A percentile compares a stretch with the other conserved stretches of the same genome.
These are phyloP conservation scores for Cercospora brassicicola DNA, from an alignment of 2,329 filamentous ascomycete genomes.

Conservation along the genomic window DNA sequence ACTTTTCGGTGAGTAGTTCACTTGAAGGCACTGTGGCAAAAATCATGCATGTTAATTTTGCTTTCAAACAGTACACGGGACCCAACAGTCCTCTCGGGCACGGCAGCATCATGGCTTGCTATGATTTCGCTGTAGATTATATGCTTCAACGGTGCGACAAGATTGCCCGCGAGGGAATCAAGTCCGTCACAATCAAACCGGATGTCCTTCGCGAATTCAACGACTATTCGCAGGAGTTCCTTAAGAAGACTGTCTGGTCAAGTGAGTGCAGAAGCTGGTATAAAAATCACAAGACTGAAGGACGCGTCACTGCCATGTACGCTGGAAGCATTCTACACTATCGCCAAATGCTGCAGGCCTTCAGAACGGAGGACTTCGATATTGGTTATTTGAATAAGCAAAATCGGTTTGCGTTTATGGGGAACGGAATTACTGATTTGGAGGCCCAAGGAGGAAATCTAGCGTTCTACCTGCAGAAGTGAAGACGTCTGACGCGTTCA, in stretches of 20 bases:
- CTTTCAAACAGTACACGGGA: conserved; percentile 8
- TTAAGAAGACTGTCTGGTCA: conserved; percentile 52
- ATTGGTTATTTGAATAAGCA: conserved; percentile 12
- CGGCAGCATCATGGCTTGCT: conserved; percentile 14
- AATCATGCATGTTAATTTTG: background rate
- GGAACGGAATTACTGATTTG: conserved; percentile 16
- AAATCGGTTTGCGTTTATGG: conserved; percentile 20
- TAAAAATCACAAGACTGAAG: conserved; percentile 47
- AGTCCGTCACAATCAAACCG: conserved; percentile 47
- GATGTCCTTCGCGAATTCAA: conserved; percentile 51
- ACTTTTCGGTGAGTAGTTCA: conserved; percentile 22
- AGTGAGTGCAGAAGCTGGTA: conserved; percentile 58
- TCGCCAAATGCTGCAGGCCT: conserved; percentile 16
- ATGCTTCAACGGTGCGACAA: conserved; percentile 17
- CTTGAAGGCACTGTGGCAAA: background rate
- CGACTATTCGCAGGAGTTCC: conserved; percentile 51
- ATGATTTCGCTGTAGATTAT: background rate
- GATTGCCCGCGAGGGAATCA: conserved; percentile 23
- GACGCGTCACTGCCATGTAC: conserved; percentile 29
- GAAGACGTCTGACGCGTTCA: background rate
- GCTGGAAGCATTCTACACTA: conserved; percentile 19
- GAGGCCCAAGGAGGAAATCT: conserved; percentile 15
- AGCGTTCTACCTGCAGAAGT: conserved; percentile 36
- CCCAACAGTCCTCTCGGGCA: conserved; percentile 21
- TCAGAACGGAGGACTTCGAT: conserved; percentile 19